Base-by-base conservation (phyloP, 2,329 filamentous ascomycete genomes). In the Samsoniella hepiali region DNA sequence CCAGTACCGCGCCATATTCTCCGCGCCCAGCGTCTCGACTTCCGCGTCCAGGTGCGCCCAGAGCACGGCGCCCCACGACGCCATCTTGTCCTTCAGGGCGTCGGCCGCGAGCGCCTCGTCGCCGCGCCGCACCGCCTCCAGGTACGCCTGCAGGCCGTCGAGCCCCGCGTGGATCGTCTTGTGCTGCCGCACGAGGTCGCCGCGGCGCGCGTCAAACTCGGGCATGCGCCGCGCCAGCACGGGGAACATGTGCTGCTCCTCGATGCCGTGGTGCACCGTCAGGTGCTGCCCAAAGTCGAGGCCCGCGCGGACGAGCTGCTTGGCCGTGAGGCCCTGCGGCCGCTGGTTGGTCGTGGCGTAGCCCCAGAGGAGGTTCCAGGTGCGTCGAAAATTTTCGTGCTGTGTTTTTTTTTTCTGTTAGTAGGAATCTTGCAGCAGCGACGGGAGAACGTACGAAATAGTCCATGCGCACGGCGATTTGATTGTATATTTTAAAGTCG, bases 1-100 rank as follows among this genome's bases (percentile, higher is more conserved):
- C 91, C 91, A 97, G 75, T 90, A 93, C 75, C 81, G 86, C 68
- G 91, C 82, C 93, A 97, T 96, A 73, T 94, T 96, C 74, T 95
- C 90, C 51, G 92, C 92, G 2, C 88, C 85, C 38, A 97, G 75
- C 68, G 90, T 84, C 74, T 81, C 79, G 8, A 97, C 92, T 81
- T 97, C 93, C 69, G 93, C 88, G 70, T 95, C 91, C 65, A 97
- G 77, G 81, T 97, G 93, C 71, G 78, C 79, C 90, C 91, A 94
- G 56, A 97, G 74, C 66, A 96, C 90, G 10, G 81, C 79, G 11
- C 90, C 90, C 85, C 93, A 97, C 5, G 75, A 75, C 74, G 96
- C 90, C 87, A 96, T 88, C 70, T 91, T 82, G 42, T 75, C 79
- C 77, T 87, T 89, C 73, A 97, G 73, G 70, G 86, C 85, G 17